Evolutionary conservation across 176 grass and related monocot genomes (phyloP).

Genomic region (Triticum turgidum): DNA sequence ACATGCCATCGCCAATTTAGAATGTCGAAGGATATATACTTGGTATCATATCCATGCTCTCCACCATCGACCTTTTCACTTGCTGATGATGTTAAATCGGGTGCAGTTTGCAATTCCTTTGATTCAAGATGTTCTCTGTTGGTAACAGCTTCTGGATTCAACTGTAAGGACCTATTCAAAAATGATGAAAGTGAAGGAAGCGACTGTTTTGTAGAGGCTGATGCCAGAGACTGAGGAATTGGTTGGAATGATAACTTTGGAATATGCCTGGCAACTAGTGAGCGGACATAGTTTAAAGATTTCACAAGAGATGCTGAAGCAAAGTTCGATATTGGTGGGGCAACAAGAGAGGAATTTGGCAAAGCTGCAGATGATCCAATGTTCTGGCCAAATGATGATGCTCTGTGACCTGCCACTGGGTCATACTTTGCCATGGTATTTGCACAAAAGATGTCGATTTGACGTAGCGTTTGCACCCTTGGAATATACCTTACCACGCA

Average conservation of each 20-base stretch:
- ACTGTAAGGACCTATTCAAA: constrained; percentile 69
- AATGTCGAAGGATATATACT: constrained; percentile 89
- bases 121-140: constrained; percentile 61
- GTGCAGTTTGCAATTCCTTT: constrained; percentile 50
- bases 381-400: constrained; percentile 41
- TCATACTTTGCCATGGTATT: constrained; percentile 86
- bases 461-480: constrained; percentile 77
- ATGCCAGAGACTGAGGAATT: constrained; percentile 34
- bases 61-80: constrained; percentile 53
- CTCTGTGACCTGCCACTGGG: constrained; percentile 51
- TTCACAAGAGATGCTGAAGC: constrained; percentile 85
- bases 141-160: constrained; percentile 65
- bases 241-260: constrained; percentile 92
- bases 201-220: constrained; percentile 57
- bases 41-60: constrained; percentile 52
- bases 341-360: constrained; percentile 50
- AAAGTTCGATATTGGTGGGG: constrained; percentile 61
- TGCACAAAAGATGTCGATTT: constrained; percentile 92
- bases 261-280: constrained; percentile 86
- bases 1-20: constrained; percentile 89
- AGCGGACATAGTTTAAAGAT: constrained; percentile 91
- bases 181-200: constrained; percentile 75
- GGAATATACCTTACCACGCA: constrained; percentile 70
- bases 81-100: constrained; percentile 54
- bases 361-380: constrained; percentile 41